Base-by-base conservation (phyloP, 2,329 filamentous ascomycete genomes). In the Fonsecaea multimorphosa region DNA sequence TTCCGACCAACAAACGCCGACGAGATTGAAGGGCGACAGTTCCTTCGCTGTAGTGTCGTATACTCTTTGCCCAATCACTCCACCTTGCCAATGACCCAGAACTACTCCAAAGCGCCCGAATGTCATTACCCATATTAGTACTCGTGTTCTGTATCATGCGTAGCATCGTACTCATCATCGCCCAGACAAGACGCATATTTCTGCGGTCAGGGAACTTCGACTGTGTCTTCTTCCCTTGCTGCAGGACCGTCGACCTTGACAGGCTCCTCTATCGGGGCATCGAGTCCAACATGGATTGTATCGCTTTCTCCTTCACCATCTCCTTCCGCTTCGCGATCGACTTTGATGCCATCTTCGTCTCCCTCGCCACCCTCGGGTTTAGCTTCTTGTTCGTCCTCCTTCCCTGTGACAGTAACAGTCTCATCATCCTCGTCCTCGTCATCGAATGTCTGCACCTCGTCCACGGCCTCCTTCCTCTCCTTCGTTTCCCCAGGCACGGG, bases 401-500 rank as follows among this genome's bases (percentile, higher is more conserved):
- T 61, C 8, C 68, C 66, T 6, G 59, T 70, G 38, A 68, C 66
- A 24, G 68, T 72, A 19, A 71, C 67, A 24, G 67, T 68, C 55
- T 70, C 70, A 49, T 66, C 64, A 38, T 72, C 72, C 12, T 71
- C 82, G 2, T 81, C 81, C 32, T 88, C 87, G 72, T 95, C 92
- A 74, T 96, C 95, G 74, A 97, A 84, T 2, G 87, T 89, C 76
- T 97, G 91, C 2, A 99, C 94, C 74, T 97, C 93, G 70, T 97
- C 92, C 61, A 98, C 87, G 0, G 92, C 92, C 38, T 86, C 88
- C 36, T 87, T 86, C 61, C 91, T 83, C 70, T 90, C 91, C 9
- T 79, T 79, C 2, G 75, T 77, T 57, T 82, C 78, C 1, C 84
- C 83, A 2, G 82, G 74, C 7, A 70, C 63, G 46, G 85, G 79